Conservation (phyloP, 1,139 yeast species). For the Trichomonascaceae sp. region DNA sequence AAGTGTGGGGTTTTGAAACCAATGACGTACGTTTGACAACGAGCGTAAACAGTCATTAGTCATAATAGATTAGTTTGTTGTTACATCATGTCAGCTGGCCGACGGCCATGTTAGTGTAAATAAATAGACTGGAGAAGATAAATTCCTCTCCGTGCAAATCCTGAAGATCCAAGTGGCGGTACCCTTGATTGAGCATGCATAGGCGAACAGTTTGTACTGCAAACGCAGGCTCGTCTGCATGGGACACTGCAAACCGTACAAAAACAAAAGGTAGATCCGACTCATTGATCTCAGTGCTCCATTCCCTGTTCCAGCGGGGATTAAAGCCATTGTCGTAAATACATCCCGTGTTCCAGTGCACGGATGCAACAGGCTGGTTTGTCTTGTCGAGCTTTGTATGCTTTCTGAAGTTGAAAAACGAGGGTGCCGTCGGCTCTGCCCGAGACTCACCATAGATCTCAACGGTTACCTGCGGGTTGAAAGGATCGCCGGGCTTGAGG, state of each 20-base stretch:
- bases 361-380: conserved; percentile 7
- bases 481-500: conserved; percentile 28
- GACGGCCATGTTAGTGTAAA: conserved; percentile 28
- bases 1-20: no score
- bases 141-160: conserved; percentile 73
- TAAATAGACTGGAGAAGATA: conserved; percentile 64
- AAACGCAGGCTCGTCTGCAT: conserved; percentile 30
- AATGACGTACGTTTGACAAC: no score
- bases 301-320: conserved; percentile 61
- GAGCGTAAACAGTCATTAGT: no score
- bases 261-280: conserved; percentile 35
- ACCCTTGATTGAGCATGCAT: conserved; percentile 54
- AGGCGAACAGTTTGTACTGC: conserved; percentile 47
- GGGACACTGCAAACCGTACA: conserved; percentile 36
- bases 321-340: conserved; percentile 63
- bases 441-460: conserved; percentile 37
- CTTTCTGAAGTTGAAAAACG: conserved; percentile 2
- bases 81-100: no score
- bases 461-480: conserved; percentile 46
- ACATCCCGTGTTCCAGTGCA: conserved; percentile 26
- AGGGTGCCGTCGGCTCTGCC: conserved; percentile 3
- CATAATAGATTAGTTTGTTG: no score
- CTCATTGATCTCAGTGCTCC: conserved; percentile 34
- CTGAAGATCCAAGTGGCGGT: conserved; percentile 62
- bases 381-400: conserved; percentile 3